Conservation (phyloP, 805 yeast species). For the Spathaspora arborariae region DNA sequence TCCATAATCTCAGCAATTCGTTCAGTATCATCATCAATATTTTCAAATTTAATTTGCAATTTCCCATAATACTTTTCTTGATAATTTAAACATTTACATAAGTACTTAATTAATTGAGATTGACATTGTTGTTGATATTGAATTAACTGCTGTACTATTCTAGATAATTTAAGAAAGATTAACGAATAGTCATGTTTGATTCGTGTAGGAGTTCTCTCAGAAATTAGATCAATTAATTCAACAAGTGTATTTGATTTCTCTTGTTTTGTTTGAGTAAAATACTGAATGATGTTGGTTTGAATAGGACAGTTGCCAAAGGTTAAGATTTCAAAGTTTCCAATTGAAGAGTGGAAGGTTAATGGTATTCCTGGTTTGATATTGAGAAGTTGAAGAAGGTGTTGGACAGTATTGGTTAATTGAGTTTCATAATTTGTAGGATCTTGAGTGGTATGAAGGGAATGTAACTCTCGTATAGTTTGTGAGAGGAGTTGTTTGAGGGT, state of each 20-base stretch:
- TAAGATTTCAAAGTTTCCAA: background rate
- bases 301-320: background rate
- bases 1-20: constrained; percentile 18
- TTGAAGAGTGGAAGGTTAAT: background rate
- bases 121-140: constrained; percentile 16
- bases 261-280: background rate
- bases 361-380: background rate
- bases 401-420: background rate
- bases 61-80: constrained; percentile 14
- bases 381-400: background rate
- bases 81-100: constrained; percentile 17
- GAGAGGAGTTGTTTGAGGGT: background rate
- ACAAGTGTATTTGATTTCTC: background rate
- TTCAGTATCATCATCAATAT: constrained; percentile 18
- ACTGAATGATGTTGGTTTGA: background rate
- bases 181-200: constrained; percentile 15
- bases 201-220: constrained; percentile 10
- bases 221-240: background rate
- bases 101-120: constrained; percentile 5
- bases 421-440: background rate
- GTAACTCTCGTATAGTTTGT: constrained; percentile 1
- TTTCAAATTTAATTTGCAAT: constrained; percentile 14
- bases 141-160: constrained; percentile 13
- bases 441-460: background rate
- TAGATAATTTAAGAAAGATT: constrained; percentile 13